Evolutionary conservation across 208 protist species (phyloP).

Genomic region (Trypanosoma caninum): DNA sequence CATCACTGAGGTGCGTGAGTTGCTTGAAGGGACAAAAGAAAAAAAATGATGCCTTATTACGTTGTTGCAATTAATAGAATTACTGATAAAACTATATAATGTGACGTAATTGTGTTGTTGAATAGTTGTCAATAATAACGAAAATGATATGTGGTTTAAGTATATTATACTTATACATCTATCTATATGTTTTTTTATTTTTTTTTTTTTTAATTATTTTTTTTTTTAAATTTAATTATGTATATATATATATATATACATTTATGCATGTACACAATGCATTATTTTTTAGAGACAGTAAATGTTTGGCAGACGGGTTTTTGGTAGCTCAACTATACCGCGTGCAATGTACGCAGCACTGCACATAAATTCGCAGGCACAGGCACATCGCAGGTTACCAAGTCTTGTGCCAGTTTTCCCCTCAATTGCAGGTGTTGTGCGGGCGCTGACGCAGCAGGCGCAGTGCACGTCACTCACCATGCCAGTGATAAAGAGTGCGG

Average conservation of each 20-base stretch:
- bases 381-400: conserved; percentile 62
- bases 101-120: background rate
- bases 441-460: background rate
- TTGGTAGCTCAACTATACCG: conserved; percentile 69
- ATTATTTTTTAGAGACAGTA: background rate
- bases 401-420: conserved; percentile 44
- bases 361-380: conserved; percentile 55
- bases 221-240: background rate
- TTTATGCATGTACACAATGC: background rate
- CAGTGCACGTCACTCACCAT: conserved; percentile 13
- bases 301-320: conserved; percentile 77
- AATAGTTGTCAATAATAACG: background rate
- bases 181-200: conserved; percentile 16
- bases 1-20: conserved; percentile 49
- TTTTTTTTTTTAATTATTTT: conserved; percentile 1
- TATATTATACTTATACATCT: background rate
- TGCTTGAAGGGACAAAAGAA: conserved; percentile 22
- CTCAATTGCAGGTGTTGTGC: background rate
- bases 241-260: conserved; percentile 1
- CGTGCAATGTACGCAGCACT: conserved; percentile 67
- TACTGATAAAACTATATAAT: background rate
- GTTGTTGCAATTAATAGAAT: background rate
- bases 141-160: background rate
- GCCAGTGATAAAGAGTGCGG: conserved; percentile 19
- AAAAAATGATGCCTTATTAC: background rate